Conservation (phyloP, 2,329 filamentous ascomycete species). For the Lachnum nothofagi region DNA sequence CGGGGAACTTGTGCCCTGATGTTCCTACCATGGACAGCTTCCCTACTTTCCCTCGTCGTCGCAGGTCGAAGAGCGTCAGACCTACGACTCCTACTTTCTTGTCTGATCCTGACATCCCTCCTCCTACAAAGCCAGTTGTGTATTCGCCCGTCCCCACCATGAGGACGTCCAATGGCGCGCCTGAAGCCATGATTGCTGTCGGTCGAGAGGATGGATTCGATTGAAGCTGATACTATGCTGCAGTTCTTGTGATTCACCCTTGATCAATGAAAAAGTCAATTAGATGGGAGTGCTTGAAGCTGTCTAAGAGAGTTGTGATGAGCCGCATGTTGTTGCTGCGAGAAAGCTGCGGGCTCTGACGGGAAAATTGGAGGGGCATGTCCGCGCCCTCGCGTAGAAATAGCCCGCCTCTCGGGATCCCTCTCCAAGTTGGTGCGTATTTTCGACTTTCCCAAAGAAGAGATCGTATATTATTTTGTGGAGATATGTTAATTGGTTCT, state of each 20-base stretch:
- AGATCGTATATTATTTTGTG: too few relatives aligned
- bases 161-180: constrained; percentile 29
- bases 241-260: too few relatives aligned
- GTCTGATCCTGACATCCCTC: constrained; percentile 77
- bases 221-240: not conserved
- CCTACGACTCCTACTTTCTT: constrained; percentile 96
- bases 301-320: too few relatives aligned
- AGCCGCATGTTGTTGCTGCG: not conserved
- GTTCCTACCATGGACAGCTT: constrained; percentile 85
- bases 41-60: constrained; percentile 80
- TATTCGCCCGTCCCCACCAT: constrained; percentile 80
- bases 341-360: constrained; percentile 6
- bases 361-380: too few relatives aligned
- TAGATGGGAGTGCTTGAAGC: too few relatives aligned
- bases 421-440: too few relatives aligned
- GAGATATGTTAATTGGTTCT: too few relatives aligned
- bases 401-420: constrained; percentile 19
- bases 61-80: constrained; percentile 81
- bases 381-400: constrained; percentile 12
- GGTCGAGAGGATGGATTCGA: not conserved
- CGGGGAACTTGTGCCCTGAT: constrained; percentile 83
- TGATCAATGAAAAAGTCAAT: too few relatives aligned
- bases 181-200: not conserved
- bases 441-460: too few relatives aligned
- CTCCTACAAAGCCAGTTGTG: constrained; percentile 89